Base-by-base conservation (phyloP, 2,329 filamentous ascomycete genomes). In the Ceratocystis smalleyi region DNA sequence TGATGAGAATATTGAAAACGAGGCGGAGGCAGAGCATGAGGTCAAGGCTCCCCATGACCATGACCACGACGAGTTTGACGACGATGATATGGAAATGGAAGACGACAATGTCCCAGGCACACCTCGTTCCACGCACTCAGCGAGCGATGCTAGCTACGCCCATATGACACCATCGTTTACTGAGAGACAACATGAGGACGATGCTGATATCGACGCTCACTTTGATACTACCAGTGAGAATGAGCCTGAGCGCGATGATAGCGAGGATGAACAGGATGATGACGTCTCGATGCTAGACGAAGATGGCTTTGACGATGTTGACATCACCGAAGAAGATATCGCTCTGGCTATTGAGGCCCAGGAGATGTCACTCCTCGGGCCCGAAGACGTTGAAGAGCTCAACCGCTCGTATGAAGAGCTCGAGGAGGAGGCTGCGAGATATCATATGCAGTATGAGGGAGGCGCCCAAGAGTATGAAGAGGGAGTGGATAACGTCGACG, bases 271-370 rank as follows among this genome's bases (percentile, higher is more conserved):
- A 43, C 49, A 57, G 19, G 59, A 66, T 19, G 63, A 72, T 5
- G 62, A 64, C 17, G 67, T 66, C 63, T 72, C 69, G 1, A 67
- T 69, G 2, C 67, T 74, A 10, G 69, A 70, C 55, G 67, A 68
- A 47, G 71, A 74, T 4, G 70, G 76, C 5, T 78, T 79, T 65
- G 77, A 78, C 61, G 79, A 77, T 63, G 73, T 79, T 54, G 74
- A 74, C 32, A 74, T 78, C 63, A 83, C 75, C 2, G 74, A 80
- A 1, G 82, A 86, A 68, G 83, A 85, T 67, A 69, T 83, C 45
- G 80, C 78, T 17, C 74, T 85, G 60, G 81, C 79, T 3, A 74
- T 78, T 2, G 83, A 85, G 70, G 82, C 82, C 2, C 75, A 84
- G 64, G 81, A 82, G 68, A 81, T 84, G 78, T 84, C 82, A 1